Conservation (phyloP, 2,329 filamentous ascomycete species). For the Alternaria hordeiaustralica region DNA sequence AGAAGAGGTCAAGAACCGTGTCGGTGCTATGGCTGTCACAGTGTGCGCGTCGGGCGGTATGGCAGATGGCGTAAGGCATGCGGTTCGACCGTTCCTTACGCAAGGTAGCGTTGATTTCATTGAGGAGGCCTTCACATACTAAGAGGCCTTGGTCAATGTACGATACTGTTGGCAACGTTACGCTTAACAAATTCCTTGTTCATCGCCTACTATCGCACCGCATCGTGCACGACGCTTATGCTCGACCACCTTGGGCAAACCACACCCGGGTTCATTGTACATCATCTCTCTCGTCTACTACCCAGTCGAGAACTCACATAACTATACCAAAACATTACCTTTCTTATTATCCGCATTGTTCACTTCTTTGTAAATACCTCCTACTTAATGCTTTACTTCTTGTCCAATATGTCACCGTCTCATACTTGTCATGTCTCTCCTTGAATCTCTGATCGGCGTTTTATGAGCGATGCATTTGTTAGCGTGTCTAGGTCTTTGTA, state of each 20-base stretch:
- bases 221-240: slow-evolving; percentile 1
- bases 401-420: slow-evolving; percentile 5
- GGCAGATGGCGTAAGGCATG: slow-evolving; percentile 65
- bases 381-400: slow-evolving; percentile 30
- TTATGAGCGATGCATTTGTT: slow-evolving; percentile 13
- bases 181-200: neutral
- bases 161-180: neutral
- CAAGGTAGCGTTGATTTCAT: slow-evolving; percentile 66
- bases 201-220: neutral
- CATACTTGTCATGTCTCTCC: slow-evolving; percentile 29
- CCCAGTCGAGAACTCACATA: neutral
- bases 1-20: slow-evolving; percentile 61
- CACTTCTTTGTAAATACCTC: slow-evolving; percentile 33
- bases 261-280: slow-evolving; percentile 3
- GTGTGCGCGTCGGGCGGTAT: slow-evolving; percentile 70
- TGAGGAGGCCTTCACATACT: slow-evolving; percentile 72
- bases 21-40: slow-evolving; percentile 66
- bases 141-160: neutral
- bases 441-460: slow-evolving; percentile 14
- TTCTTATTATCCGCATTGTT: slow-evolving; percentile 9
- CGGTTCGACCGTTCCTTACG: slow-evolving; percentile 59
- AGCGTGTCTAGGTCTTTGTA: neutral
- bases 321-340: slow-evolving; percentile 9
- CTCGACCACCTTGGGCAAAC: slow-evolving; percentile 3
- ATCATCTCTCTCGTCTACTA: neutral